Base-by-base conservation (phyloP, 2,329 filamentous ascomycete genomes). In the Xylaria sp. region DNA sequence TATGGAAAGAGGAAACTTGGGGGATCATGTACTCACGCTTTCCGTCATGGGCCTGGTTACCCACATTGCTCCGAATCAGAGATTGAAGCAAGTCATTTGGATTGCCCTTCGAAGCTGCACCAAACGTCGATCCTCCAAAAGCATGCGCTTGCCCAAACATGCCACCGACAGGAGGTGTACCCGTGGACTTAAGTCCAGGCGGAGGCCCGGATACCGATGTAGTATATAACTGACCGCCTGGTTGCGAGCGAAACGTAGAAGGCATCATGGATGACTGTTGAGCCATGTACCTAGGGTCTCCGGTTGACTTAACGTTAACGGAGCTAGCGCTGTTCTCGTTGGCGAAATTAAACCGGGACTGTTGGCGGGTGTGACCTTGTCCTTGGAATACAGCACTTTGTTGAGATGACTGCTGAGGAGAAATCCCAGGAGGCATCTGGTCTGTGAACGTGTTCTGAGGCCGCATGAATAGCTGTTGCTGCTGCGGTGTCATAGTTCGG, bases 161-260 rank as follows among this genome's bases (percentile, higher is more conserved):
- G 75, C 93, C 94, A 53, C 72, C 73, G 16, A 78, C 77, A 18
- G 96, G 95, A 66, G 96, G 95, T 21, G 95, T 98, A 50, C 94
- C 93, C 2, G 94, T 94, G 25, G 95, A 97, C 83, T 99, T 99
- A 32, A 99, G 85, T 10, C 96, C 96, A 0, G 96, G 97, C 68
- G 96, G 96, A 32, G 97, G 96, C 3, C 94, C 95, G 76, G 97
- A 93, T 76, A 98, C 93, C 10, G 93, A 93, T 63, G 90, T 91
- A 57, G 91, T 88, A 79, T 96, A 98, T 78, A 93, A 96, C 71
- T 93, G 92, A 72, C 86, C 88, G 72, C 86, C 80, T 79, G 88
- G 80, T 74, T 90, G 87, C 48, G 84, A 82, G 73, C 90, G 89
- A 76, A 88, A 87, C 12, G 85, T 79, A 55, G 85, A 86, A 57